Evolutionary conservation across 805 yeast species (phyloP).

Genomic region (Schwanniomyces sp.): DNA sequence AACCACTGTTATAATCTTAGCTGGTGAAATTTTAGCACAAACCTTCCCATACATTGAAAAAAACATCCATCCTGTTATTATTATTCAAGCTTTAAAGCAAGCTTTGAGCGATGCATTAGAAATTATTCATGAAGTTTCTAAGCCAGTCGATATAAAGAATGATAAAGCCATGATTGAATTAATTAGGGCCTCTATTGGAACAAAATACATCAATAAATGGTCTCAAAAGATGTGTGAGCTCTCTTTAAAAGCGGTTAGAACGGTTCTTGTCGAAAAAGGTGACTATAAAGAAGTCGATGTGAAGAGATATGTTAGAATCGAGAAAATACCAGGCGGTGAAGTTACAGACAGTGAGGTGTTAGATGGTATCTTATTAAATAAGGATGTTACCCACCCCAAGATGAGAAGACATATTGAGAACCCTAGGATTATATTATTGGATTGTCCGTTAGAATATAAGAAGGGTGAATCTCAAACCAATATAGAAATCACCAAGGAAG

Average conservation of each 20-base stretch:
- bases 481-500: constrained; percentile 93
- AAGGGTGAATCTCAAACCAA: constrained; percentile 99
- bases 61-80: constrained; percentile 94
- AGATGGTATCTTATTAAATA: constrained; percentile 90
- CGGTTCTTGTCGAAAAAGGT: constrained; percentile 63
- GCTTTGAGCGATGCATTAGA: constrained; percentile 90
- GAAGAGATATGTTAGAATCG: constrained; percentile 90
- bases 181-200: constrained; percentile 90
- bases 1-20: constrained; percentile 92
- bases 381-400: constrained; percentile 98
- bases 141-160: constrained; percentile 78
- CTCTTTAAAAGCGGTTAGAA: constrained; percentile 84
- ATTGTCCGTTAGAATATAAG: constrained; percentile 96
- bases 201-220: constrained; percentile 92
- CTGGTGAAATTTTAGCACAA: constrained; percentile 96
- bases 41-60: constrained; percentile 92
- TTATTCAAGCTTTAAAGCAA: constrained; percentile 88
- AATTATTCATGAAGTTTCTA: constrained; percentile 78
- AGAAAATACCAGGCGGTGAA: constrained; percentile 98
- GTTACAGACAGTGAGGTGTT: constrained; percentile 84
- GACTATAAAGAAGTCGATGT: constrained; percentile 83
- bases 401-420: constrained; percentile 88
- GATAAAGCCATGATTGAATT: constrained; percentile 85
- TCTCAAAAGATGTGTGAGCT: constrained; percentile 85
- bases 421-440: constrained; percentile 86